Evolutionary conservation across 371 early-diverging fungal species (phyloP).

Genomic region (Mortierella sp.): DNA sequence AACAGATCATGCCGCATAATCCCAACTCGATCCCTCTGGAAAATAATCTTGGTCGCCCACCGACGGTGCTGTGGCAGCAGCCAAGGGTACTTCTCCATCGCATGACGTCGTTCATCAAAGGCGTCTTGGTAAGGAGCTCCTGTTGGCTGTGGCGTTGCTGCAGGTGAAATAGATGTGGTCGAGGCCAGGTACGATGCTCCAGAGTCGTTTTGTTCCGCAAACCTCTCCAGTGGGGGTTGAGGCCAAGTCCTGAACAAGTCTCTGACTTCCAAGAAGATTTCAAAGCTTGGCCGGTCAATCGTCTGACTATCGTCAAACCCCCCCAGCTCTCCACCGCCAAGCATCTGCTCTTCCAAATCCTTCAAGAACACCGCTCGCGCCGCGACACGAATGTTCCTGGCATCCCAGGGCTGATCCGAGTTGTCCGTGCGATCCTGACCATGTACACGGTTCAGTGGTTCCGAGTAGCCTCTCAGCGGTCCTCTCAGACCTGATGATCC

Average conservation of each 20-base stretch:
- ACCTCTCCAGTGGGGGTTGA: slow-evolving; percentile 38
- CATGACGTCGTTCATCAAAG: background rate
- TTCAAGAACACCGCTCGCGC: slow-evolving; percentile 66
- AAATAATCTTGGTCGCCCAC: slow-evolving; percentile 65
- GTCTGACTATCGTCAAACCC: slow-evolving; percentile 34
- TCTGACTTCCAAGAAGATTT: slow-evolving; percentile 46
- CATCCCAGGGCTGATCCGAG: slow-evolving; percentile 20
- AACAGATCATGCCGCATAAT: slow-evolving; percentile 70
- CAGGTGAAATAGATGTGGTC: slow-evolving; percentile 18
- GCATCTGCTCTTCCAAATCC: slow-evolving; percentile 65
- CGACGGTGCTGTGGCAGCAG: slow-evolving; percentile 60
- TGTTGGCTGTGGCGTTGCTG: slow-evolving; percentile 15
- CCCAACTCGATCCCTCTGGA: slow-evolving; percentile 69
- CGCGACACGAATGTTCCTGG: slow-evolving; percentile 46
- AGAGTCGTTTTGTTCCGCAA: slow-evolving; percentile 6
- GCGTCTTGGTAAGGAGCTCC: background rate
- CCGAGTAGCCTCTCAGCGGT: slow-evolving; percentile 30
- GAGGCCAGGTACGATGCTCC: background rate
- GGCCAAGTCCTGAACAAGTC: slow-evolving; percentile 42
- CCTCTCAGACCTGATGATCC: background rate
- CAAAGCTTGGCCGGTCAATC: slow-evolving; percentile 37
- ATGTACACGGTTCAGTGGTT: slow-evolving; percentile 26
- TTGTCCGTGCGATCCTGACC: background rate
- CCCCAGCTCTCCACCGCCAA: slow-evolving; percentile 28
- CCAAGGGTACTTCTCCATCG: slow-evolving; percentile 38